These are phyloP conservation scores for Pseudogymnoascus sp. DNA, from an alignment of 2,329 filamentous ascomycete species.

Conservation along the genomic window DNA sequence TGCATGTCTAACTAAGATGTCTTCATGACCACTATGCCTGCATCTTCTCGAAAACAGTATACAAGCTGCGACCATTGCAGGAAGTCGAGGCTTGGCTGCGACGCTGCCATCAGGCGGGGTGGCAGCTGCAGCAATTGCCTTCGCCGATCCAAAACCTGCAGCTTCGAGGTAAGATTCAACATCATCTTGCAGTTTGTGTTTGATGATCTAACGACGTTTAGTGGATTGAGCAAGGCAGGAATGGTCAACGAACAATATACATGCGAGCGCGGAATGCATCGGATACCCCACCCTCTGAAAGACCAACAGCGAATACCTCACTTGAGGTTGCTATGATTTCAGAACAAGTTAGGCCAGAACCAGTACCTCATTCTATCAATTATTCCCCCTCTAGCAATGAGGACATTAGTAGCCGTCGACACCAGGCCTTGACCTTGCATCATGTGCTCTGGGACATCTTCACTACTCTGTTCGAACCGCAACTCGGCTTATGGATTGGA, in stretches of 20 bases:
- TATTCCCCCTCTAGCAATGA: not conserved
- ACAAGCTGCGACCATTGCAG: not conserved
- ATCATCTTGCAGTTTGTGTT: not conserved
- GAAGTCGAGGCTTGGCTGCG: not conserved
- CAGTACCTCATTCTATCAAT: not conserved
- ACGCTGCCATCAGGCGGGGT: not conserved
- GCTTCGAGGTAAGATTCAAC: not conserved
- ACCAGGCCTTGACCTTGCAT: not conserved
- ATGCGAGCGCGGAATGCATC: not conserved
- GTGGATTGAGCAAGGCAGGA: not conserved
- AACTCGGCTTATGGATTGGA: conserved; percentile 4
- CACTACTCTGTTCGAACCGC: not conserved
- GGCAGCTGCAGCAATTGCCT: not conserved
- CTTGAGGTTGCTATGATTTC: not conserved
- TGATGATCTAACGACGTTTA: not conserved
- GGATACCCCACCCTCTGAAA: not conserved
- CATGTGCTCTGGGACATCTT: conserved; percentile 6
- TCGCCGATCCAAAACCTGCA: not conserved
- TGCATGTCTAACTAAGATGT: not conserved
- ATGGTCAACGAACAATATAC: not conserved
- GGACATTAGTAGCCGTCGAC: not conserved
- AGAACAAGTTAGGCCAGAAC: not conserved
- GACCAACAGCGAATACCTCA: not conserved
- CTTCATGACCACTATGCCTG: not conserved
- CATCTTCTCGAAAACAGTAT: not conserved